phyloP scores from a whole-genome alignment of 257 asterid species.

The Nicotiana tomentosiformis region DNA sequence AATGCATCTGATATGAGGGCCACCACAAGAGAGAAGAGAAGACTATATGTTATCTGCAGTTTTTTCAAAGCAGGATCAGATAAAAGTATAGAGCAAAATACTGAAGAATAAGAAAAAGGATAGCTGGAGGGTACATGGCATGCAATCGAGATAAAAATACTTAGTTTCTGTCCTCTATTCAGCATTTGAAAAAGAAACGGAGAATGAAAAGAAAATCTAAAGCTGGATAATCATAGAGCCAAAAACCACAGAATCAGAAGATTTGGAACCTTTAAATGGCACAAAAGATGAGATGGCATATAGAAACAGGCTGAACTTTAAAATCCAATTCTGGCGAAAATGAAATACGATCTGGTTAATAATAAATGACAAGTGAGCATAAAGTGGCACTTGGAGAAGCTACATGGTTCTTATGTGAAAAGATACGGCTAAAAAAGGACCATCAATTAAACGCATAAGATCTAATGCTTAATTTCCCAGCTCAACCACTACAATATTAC shows the following conservation, averaged over 20 bases:
- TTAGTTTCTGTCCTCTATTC: neutral
- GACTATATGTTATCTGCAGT: conserved; percentile 78
- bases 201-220: neutral
- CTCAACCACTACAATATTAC: neutral
- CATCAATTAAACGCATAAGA: neutral
- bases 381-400: conserved; percentile 2
- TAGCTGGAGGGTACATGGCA: neutral
- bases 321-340: neutral
- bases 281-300: neutral
- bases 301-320: neutral
- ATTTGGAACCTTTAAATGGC: neutral
- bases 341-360: neutral
- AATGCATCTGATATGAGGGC: conserved; percentile 89
- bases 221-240: neutral
- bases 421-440: neutral
- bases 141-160: neutral
- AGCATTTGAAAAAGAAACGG: neutral
- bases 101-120: neutral
- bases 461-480: neutral
- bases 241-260: neutral
- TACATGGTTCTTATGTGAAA: conserved; percentile 1
- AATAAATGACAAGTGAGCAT: neutral
- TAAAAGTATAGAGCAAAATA: conserved; percentile 6
- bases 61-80: conserved; percentile 10
- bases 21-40: conserved; percentile 82